phyloP scores from a whole-genome alignment of 805 yeast species.

The Candida gorgasii region DNA sequence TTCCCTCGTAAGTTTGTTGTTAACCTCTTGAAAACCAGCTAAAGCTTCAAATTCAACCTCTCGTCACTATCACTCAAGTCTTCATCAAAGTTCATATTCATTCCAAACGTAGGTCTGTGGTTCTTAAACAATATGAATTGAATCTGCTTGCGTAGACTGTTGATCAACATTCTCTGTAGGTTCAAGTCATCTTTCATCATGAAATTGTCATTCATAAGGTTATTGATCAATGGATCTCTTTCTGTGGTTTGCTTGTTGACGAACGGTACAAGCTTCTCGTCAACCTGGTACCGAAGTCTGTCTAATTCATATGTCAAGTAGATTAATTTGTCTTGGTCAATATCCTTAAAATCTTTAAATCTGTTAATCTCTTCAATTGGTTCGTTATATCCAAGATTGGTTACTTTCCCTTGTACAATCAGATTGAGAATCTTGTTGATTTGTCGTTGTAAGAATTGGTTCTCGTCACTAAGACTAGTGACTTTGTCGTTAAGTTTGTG shows the following conservation, averaged over 20 bases:
- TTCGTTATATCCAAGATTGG: conserved; percentile 50
- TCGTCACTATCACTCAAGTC: conserved; percentile 38
- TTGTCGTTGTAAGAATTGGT: conserved; percentile 42
- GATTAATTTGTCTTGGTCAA: conserved; percentile 29
- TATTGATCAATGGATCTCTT: conserved; percentile 30
- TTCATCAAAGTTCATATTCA: conserved; percentile 14
- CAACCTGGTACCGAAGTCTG: conserved; percentile 42
- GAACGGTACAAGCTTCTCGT: conserved; percentile 38
- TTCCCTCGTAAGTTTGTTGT: not conserved
- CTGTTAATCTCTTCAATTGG: conserved; percentile 47
- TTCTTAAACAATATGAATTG: conserved; percentile 49
- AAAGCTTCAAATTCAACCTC: conserved; percentile 33
- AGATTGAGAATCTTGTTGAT: conserved; percentile 47
- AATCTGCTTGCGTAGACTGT: conserved; percentile 50
- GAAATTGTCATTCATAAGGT: conserved; percentile 36
- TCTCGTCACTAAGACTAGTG: conserved; percentile 32
- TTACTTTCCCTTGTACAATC: conserved; percentile 49
- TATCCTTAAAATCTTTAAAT: conserved; percentile 19
- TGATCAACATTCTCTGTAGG: conserved; percentile 44
- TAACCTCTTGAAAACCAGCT: too few relatives aligned
- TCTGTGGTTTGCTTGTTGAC: conserved; percentile 26
- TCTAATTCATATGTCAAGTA: conserved; percentile 45
- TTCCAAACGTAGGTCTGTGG: conserved; percentile 25
- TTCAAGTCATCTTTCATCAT: conserved; percentile 49
- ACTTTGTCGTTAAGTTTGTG: conserved; percentile 26